Conservation (phyloP, 257 asterid genomes). For the Scutellaria minor region DNA sequence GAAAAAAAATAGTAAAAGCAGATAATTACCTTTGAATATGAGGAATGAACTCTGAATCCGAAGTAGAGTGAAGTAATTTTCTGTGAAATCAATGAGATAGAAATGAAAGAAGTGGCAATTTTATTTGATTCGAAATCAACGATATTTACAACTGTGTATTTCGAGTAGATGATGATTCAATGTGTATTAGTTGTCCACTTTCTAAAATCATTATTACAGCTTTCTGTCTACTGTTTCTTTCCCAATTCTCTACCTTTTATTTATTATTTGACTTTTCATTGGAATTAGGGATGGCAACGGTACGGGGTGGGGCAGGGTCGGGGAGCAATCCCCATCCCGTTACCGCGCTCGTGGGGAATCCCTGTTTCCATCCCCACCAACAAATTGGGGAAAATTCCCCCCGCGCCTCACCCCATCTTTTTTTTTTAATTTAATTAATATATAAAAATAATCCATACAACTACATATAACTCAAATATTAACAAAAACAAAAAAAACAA, state of each 20-base stretch:
- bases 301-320: no score
- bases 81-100: slow-evolving; percentile 1
- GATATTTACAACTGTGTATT: slow-evolving; percentile 29
- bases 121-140: slow-evolving; percentile 39
- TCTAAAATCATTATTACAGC: slow-evolving; percentile 14
- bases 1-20: not conserved
- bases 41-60: slow-evolving; percentile 23
- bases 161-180: not conserved
- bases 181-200: slow-evolving; percentile 31
- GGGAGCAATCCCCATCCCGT: no score
- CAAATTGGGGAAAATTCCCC: no score
- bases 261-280: slow-evolving; percentile 12
- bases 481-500: no score
- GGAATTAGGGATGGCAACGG: no score
- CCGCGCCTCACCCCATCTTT: no score
- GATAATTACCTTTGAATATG: slow-evolving; percentile 26
- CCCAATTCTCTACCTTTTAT: not conserved
- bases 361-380: no score
- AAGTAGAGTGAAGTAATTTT: not conserved
- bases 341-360: no score
- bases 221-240: not conserved
- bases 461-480: no score
- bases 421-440: no score
- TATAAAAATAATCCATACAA: no score
- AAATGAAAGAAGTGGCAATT: slow-evolving; percentile 16